These are phyloP conservation scores for Lachancea waltii DNA, from an alignment of 805 yeast species.

Conservation along the genomic window DNA sequence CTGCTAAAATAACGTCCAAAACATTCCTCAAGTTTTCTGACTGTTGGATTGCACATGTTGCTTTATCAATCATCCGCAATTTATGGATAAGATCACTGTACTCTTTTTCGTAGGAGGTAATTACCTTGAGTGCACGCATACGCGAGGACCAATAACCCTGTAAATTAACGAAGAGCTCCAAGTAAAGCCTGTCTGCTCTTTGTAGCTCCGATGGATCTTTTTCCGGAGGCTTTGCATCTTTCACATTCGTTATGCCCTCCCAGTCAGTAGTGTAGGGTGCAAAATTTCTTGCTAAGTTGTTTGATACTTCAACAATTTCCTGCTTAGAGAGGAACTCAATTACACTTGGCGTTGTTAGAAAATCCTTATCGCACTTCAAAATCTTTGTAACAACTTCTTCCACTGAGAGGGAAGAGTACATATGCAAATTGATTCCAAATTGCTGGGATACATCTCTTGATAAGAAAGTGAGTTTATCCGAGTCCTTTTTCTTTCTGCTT, in stretches of 20 bases:
- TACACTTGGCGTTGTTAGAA: constrained; percentile 62
- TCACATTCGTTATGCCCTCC: constrained; percentile 38
- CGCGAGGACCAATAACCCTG: constrained; percentile 90
- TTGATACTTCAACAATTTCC: constrained; percentile 69
- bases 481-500: constrained; percentile 40
- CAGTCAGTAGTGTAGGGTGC: constrained; percentile 78
- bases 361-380: constrained; percentile 66
- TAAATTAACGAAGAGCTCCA: constrained; percentile 77
- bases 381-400: constrained; percentile 64
- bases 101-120: constrained; percentile 69
- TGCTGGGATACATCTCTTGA: constrained; percentile 88
- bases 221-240: constrained; percentile 43
- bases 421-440: constrained; percentile 87
- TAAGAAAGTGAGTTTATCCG: constrained; percentile 58
- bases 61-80: constrained; percentile 64
- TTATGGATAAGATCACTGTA: constrained; percentile 65
- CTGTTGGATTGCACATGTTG: constrained; percentile 56
- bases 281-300: constrained; percentile 60
- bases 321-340: constrained; percentile 79
- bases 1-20: constrained; percentile 77
- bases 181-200: constrained; percentile 77
- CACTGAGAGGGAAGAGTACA: constrained; percentile 56
- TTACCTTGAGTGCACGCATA: constrained; percentile 70
- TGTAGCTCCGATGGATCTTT: constrained; percentile 74
- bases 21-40: constrained; percentile 66